phyloP scores from a whole-genome alignment of 1,284 basidiomycete species.

The Ganoderma lucidum region DNA sequence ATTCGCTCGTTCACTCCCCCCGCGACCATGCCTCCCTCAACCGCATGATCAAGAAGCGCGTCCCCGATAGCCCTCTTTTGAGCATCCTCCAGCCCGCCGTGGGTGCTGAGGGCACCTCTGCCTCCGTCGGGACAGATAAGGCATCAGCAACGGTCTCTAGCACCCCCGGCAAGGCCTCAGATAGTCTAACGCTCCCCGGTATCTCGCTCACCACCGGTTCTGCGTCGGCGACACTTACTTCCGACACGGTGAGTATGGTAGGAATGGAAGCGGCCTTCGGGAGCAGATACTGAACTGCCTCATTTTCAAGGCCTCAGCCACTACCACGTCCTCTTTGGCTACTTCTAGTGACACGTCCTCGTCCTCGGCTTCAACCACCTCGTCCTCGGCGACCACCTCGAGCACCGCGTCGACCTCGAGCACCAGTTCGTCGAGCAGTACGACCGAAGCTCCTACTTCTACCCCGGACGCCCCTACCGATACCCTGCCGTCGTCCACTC shows the following conservation, averaged over 20 bases:
- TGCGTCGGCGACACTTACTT: slow-evolving; percentile 32
- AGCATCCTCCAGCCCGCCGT: slow-evolving; percentile 19
- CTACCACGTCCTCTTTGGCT: slow-evolving; percentile 5
- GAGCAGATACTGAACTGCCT: background rate
- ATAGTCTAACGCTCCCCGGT: slow-evolving; percentile 12
- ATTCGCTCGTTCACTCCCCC: slow-evolving; percentile 48
- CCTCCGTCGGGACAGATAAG: slow-evolving; percentile 15
- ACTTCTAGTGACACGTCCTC: slow-evolving; percentile 28
- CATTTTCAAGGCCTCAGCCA: background rate
- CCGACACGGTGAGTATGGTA: slow-evolving; percentile 4
- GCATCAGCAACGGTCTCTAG: slow-evolving; percentile 2
- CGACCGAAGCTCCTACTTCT: slow-evolving; percentile 29
- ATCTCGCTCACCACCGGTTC: slow-evolving; percentile 34
- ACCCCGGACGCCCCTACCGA: slow-evolving; percentile 27
- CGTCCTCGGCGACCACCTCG: slow-evolving; percentile 16
- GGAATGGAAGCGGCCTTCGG: background rate
- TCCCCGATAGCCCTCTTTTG: slow-evolving; percentile 35
- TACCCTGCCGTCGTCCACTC: slow-evolving; percentile 26
- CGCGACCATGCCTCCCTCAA: slow-evolving; percentile 66
- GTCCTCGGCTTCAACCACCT: slow-evolving; percentile 26
- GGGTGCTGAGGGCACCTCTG: slow-evolving; percentile 33
- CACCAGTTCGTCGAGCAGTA: slow-evolving; percentile 32
- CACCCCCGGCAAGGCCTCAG: slow-evolving; percentile 29
- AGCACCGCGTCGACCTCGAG: slow-evolving; percentile 18
- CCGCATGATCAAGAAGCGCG: slow-evolving; percentile 75